phyloP scores from a whole-genome alignment of 805 yeast genomes.

The Metschnikowia aberdeeniae region DNA sequence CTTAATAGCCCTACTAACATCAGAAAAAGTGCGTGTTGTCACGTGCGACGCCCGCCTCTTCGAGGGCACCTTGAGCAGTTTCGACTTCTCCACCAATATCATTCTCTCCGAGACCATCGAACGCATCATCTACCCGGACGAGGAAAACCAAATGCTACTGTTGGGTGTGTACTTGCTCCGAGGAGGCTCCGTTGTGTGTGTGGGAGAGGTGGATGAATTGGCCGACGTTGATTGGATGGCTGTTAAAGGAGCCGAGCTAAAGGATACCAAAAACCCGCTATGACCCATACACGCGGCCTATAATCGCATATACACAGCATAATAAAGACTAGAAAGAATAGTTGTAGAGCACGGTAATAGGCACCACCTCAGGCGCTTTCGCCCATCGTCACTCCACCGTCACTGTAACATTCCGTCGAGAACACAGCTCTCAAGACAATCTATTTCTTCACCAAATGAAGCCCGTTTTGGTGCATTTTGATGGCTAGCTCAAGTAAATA shows the following conservation, averaged over 20 bases:
- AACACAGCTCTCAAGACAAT: no score
- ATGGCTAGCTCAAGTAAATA: slow-evolving; percentile 81
- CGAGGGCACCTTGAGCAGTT: slow-evolving; percentile 49
- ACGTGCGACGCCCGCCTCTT: slow-evolving; percentile 55
- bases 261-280: slow-evolving; percentile 39
- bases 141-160: slow-evolving; percentile 38
- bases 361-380: no score
- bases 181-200: slow-evolving; percentile 56
- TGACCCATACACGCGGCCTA: slow-evolving; percentile 7
- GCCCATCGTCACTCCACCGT: no score
- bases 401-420: no score
- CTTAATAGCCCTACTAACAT: slow-evolving; percentile 11
- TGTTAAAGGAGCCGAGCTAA: slow-evolving; percentile 29
- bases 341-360: no score
- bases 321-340: no score
- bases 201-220: slow-evolving; percentile 49
- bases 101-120: slow-evolving; percentile 51
- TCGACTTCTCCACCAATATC: slow-evolving; percentile 61
- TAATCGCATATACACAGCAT: neutral
- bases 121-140: slow-evolving; percentile 43
- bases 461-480: slow-evolving; percentile 70
- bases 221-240: slow-evolving; percentile 41
- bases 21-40: slow-evolving; percentile 50
- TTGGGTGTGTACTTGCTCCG: slow-evolving; percentile 52
- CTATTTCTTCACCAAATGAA: slow-evolving; percentile 41